Evolutionary conservation across 148 eudicot species (phyloP).

Genomic region (Nepenthes gracilis): DNA sequence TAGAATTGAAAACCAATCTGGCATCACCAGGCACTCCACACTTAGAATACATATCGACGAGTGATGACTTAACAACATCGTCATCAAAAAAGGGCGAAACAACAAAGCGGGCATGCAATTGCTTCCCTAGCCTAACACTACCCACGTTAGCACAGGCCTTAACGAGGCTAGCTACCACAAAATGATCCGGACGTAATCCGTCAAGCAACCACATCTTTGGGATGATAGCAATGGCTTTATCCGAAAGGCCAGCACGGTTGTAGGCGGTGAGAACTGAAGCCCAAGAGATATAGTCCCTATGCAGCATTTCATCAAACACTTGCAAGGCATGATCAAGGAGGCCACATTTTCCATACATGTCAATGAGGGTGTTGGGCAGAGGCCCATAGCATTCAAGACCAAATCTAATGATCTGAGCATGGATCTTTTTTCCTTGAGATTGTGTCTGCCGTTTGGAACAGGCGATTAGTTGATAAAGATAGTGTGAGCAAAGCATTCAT

Average conservation of each 20-base stretch:
- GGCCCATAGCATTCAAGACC: conserved; percentile 32
- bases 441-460: conserved; percentile 32
- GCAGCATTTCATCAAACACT: conserved; percentile 62
- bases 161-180: conserved; percentile 43
- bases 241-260: conserved; percentile 38
- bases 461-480: conserved; percentile 27
- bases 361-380: conserved; percentile 37
- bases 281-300: conserved; percentile 48
- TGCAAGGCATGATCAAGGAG: conserved; percentile 28
- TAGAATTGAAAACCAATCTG: conserved; percentile 38
- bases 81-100: conserved; percentile 32
- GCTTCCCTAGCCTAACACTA: conserved; percentile 33
- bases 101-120: conserved; percentile 55
- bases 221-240: conserved; percentile 26
- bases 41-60: conserved; percentile 68
- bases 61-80: conserved; percentile 54
- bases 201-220: conserved; percentile 32
- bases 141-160: conserved; percentile 45
- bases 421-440: conserved; percentile 41
- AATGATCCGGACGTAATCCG: conserved; percentile 40
- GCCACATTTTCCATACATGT: conserved; percentile 50
- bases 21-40: conserved; percentile 41
- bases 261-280: conserved; percentile 53
- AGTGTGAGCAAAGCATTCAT: conserved; percentile 41
- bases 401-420: conserved; percentile 49